Evolutionary conservation across 176 grass and related monocot genomes (phyloP).

Genomic region (Saccharum spontaneum): DNA sequence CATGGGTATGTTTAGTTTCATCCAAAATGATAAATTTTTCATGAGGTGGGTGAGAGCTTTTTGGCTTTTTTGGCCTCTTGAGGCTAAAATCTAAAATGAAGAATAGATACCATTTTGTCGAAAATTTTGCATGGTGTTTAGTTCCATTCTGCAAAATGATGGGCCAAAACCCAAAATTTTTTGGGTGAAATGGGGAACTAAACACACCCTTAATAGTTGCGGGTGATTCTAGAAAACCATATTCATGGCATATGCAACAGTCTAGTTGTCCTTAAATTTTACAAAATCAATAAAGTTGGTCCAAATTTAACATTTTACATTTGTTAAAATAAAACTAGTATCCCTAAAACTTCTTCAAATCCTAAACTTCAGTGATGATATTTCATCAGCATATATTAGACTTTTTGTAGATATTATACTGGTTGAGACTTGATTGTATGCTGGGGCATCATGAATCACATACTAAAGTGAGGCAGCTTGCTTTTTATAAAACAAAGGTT

Average conservation of each 20-base stretch:
- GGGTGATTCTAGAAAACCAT: background rate
- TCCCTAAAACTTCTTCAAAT: background rate
- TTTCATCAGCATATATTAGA: conserved; percentile 14
- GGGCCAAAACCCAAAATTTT: too few relatives aligned
- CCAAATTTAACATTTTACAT: background rate
- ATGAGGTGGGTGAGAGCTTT: too few relatives aligned
- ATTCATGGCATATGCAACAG: background rate
- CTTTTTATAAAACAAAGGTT: background rate
- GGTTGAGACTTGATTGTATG: background rate
- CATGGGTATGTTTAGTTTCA: too few relatives aligned
- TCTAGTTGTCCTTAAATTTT: background rate
- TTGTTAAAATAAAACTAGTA: background rate
- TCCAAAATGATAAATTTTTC: too few relatives aligned
- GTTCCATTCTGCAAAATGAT: too few relatives aligned
- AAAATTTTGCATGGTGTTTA: too few relatives aligned
- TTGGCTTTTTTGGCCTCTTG: too few relatives aligned
- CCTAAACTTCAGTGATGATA: background rate
- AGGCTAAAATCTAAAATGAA: too few relatives aligned
- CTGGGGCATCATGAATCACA: background rate
- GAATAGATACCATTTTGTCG: too few relatives aligned
- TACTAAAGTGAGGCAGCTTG: background rate
- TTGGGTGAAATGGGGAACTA: too few relatives aligned
- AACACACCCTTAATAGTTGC: background rate
- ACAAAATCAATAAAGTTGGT: background rate
- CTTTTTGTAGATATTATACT: background rate